Conservation (phyloP, 192 early-diverging fungal species). For the Phycomyces nitens region DNA sequence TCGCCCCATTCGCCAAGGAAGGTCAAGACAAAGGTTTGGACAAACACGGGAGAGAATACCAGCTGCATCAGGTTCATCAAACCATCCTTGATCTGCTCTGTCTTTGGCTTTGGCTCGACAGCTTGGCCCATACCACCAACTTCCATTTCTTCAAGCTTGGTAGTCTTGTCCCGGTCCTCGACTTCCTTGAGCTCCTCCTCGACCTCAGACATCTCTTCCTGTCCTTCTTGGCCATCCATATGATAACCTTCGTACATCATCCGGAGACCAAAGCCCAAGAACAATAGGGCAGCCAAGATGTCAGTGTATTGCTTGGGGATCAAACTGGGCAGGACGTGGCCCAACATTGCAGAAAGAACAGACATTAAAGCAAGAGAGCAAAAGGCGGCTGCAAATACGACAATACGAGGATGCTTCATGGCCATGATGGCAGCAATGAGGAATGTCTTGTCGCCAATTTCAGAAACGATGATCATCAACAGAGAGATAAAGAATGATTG, state of each 20-base stretch:
- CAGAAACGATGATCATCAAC: constrained; percentile 91
- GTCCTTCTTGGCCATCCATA: constrained; percentile 85
- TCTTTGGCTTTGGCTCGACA: constrained; percentile 29
- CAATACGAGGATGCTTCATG: constrained; percentile 89
- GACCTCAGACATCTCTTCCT: constrained; percentile 90
- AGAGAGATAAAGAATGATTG: constrained; percentile 59
- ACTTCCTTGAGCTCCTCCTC: constrained; percentile 83
- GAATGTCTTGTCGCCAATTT: constrained; percentile 99
- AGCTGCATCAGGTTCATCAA: constrained; percentile 69
- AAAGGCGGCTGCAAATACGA: constrained; percentile 90
- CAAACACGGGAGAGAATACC: constrained; percentile 87
- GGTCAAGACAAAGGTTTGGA: constrained; percentile 93
- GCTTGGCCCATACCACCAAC: constrained; percentile 42
- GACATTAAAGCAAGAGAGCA: constrained; percentile 91
- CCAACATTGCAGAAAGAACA: constrained; percentile 89
- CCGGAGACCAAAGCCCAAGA: constrained; percentile 89
- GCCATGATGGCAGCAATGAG: constrained; percentile 98
- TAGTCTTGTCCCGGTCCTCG: constrained; percentile 53
- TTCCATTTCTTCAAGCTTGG: constrained; percentile 56
- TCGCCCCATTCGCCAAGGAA: constrained; percentile 99
- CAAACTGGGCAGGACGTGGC: constrained; percentile 83
- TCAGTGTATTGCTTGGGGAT: constrained; percentile 88
- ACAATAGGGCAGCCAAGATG: constrained; percentile 77
- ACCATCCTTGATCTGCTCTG: constrained; percentile 41
- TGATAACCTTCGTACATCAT: constrained; percentile 80